These are phyloP conservation scores for Hawksworthiomyces lignivorus DNA, from an alignment of 2,329 filamentous ascomycete genomes.

Conservation along the genomic window DNA sequence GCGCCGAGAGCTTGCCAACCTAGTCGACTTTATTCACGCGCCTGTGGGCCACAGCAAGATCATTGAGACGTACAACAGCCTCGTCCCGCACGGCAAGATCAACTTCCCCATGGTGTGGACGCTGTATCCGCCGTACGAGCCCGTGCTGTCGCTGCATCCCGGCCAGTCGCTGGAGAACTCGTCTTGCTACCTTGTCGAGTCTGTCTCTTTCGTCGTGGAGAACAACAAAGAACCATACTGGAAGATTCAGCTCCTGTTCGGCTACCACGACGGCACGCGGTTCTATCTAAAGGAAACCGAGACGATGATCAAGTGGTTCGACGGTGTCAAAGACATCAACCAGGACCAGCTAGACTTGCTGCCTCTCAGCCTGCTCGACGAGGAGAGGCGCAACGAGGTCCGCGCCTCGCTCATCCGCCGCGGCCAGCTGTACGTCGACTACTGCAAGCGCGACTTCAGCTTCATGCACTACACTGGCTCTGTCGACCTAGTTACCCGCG, in stretches of 20 bases:
- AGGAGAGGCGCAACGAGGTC: background rate
- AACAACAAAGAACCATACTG: constrained; percentile 9
- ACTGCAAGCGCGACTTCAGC: constrained; percentile 6
- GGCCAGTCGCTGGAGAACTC: background rate
- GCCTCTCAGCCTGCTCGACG: constrained; percentile 1
- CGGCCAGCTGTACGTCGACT: constrained; percentile 6
- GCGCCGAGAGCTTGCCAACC: constrained; percentile 3
- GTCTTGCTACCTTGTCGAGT: constrained; percentile 4
- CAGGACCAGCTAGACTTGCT: constrained; percentile 1
- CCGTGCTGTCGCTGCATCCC: background rate
- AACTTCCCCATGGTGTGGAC: constrained; percentile 7
- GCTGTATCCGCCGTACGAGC: constrained; percentile 8
- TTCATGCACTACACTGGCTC: constrained; percentile 4
- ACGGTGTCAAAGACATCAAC: constrained; percentile 4
- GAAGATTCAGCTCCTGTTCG: background rate
- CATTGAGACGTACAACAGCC: constrained; percentile 6
- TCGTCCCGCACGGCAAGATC: constrained; percentile 7
- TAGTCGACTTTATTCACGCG: constrained; percentile 6
- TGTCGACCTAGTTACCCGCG: background rate
- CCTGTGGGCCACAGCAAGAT: constrained; percentile 4
- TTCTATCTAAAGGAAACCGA: background rate
- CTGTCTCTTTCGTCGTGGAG: background rate
- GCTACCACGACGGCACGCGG: constrained; percentile 1
- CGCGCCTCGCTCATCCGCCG: constrained; percentile 2
- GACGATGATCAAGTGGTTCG: constrained; percentile 2